Evolutionary conservation across 108 stramenopile genomes (phyloP).

Genomic region (Nitzschia inconspicua): DNA sequence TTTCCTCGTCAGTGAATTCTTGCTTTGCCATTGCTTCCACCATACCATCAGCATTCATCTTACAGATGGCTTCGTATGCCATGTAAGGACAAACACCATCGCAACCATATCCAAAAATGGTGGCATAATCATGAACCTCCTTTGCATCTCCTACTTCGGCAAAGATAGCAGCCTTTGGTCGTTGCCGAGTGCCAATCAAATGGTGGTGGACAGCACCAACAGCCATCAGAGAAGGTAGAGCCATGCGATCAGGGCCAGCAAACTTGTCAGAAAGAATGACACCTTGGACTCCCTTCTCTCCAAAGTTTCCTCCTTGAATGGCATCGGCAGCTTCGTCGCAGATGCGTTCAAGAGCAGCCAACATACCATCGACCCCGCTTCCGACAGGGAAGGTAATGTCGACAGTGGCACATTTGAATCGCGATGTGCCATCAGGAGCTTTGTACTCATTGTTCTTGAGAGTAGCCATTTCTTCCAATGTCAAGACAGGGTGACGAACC

Average conservation of each 20-base stretch:
- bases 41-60: conserved; percentile 91
- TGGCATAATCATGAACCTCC: conserved; percentile 94
- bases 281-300: conserved; percentile 79
- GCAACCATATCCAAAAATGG: conserved; percentile 91
- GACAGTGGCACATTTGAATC: conserved; percentile 80
- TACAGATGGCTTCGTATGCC: conserved; percentile 95
- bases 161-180: conserved; percentile 94
- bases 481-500: conserved; percentile 88
- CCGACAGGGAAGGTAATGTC: conserved; percentile 90
- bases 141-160: conserved; percentile 95
- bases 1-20: conserved; percentile 78
- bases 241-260: conserved; percentile 85
- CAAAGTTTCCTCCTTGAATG: conserved; percentile 74
- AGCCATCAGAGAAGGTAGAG: conserved; percentile 91
- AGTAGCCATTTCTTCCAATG: conserved; percentile 91
- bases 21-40: conserved; percentile 85
- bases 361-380: conserved; percentile 87
- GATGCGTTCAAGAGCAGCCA: conserved; percentile 90
- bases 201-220: conserved; percentile 98
- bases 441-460: conserved; percentile 81
- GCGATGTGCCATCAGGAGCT: conserved; percentile 54
- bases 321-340: conserved; percentile 91
- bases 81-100: conserved; percentile 96
- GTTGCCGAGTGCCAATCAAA: conserved; percentile 89
- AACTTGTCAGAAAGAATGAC: conserved; percentile 88